Evolutionary conservation across 495 filamentous ascomycete genomes (phyloP), one percentile per base, ranked within the genome.

Genomic region (Penicillium maclennaniae): DNA sequence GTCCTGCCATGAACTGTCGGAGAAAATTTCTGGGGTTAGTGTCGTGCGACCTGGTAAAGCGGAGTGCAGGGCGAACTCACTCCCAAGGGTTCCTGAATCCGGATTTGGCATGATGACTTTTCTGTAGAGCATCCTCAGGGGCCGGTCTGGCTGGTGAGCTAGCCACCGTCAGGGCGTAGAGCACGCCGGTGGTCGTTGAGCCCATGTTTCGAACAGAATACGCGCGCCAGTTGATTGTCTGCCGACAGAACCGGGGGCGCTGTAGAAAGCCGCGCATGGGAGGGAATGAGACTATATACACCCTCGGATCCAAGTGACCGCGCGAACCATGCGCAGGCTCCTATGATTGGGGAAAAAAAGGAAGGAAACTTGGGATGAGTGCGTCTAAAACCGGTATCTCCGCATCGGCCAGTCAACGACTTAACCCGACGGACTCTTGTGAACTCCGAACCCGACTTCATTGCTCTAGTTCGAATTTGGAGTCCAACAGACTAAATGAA

Each of bases 31-130:
- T 21, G 38, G 49, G 26, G 45, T 70, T 43, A 70, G 62, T 49
- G 47, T 17, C 53, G 38, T 40, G 44, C 41, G 21, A 51, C 27
- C 20, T 0, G 16, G 25, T 27, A 5, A 17, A 23, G 16, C n/a
- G 7, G 16, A 20, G 12, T 4, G 28, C 1, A 40, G 8, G 12
- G 16, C 6, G 9, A 5, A 58, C 74, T 55, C 54, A 78, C 72
- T 75, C 72, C 79, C 79, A 81, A 4, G 84, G 84, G 63, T 87
- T 87, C 26, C 58, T 69, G 58, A 84, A 87, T n/a, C 82, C 81
- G 51, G 74, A 67, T 52, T 79, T 70, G 8, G 72, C 58, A 70
- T 87, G 84, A 66, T 87, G 84, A 20, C 60, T 71, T 54, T 79
- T 77, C 16, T 76, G 67, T 10, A 74, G 64, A 6, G 73, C 78